A percentile compares a stretch with the other conserved stretches of the same genome.
phyloP scores from a whole-genome alignment of 768 basidiomycete genomes.

The Rhodosporidiobolus sp. region DNA sequence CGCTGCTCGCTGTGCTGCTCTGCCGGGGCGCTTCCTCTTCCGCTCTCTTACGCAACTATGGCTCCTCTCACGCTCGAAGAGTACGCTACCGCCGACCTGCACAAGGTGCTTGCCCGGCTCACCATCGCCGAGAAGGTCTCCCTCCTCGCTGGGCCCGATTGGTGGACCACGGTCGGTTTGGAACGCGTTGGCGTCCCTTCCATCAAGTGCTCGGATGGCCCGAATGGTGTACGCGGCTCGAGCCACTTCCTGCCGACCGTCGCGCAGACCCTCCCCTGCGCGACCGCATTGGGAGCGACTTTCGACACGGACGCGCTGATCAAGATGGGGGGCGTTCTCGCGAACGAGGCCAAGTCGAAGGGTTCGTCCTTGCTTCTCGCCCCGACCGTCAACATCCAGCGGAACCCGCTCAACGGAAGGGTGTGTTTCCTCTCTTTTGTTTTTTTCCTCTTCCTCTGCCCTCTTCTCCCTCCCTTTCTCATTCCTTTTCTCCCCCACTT shows the following conservation, averaged over 20 bases:
- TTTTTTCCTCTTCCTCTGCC: too few species aligned
- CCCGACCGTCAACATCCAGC: slow-evolving; percentile 48
- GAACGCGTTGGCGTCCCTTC: background rate
- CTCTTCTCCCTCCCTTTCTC: too few species aligned
- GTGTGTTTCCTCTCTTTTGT: slow-evolving; percentile 49
- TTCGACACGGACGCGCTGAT: slow-evolving; percentile 60
- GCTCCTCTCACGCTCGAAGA: too few species aligned
- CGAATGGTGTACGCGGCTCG: background rate
- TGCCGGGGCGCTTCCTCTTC: too few species aligned
- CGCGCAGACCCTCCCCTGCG: slow-evolving; percentile 60
- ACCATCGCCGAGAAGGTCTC: too few species aligned
- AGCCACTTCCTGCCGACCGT: slow-evolving; percentile 47
- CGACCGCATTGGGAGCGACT: slow-evolving; percentile 59
- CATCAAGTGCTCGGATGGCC: background rate
- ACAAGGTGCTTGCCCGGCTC: too few species aligned
- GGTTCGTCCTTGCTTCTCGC: slow-evolving; percentile 47
- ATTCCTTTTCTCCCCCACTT: too few species aligned
- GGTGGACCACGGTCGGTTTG: background rate
- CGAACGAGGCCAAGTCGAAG: slow-evolving; percentile 58
- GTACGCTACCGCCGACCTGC: too few species aligned
- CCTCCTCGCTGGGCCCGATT: too few species aligned
- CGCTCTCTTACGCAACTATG: too few species aligned
- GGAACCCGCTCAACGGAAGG: slow-evolving; percentile 47
- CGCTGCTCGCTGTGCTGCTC: too few species aligned
- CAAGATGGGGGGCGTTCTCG: slow-evolving; percentile 57